Percentiles rank a stretch among this genome's conserved stretches.
Conservation (phyloP, 345 rosid genomes). For the Leavenworthia alabamica region DNA sequence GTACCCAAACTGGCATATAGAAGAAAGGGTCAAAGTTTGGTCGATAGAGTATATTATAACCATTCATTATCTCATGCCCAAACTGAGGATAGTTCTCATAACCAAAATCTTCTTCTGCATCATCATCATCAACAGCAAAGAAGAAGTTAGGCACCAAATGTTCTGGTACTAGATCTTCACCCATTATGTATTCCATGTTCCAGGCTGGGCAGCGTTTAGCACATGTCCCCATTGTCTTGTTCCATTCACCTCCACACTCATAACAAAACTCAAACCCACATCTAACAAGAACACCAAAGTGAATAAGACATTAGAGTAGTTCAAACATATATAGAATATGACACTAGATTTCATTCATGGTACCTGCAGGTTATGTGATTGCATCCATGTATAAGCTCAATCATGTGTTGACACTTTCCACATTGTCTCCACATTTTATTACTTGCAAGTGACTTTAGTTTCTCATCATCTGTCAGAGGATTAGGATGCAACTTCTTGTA, state of each 20-base stretch:
- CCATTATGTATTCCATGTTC: slow-evolving; percentile 32
- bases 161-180: background rate
- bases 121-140: slow-evolving; percentile 1
- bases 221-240: slow-evolving; percentile 33
- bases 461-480: slow-evolving; percentile 40
- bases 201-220: slow-evolving; percentile 31
- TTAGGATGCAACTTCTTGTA: slow-evolving; percentile 40
- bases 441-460: slow-evolving; percentile 40
- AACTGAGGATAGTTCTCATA: background rate
- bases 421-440: slow-evolving; percentile 49
- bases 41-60: background rate
- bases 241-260: slow-evolving; percentile 49
- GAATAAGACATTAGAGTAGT: too few species aligned
- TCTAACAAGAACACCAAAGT: slow-evolving; percentile 24
- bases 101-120: background rate
- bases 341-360: background rate
- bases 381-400: slow-evolving; percentile 51
- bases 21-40: slow-evolving; percentile 19
- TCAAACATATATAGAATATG: background rate
- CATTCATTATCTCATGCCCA: background rate
- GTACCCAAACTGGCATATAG: slow-evolving; percentile 21
- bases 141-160: background rate
- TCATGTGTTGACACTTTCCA: slow-evolving; percentile 44
- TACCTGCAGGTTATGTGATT: slow-evolving; percentile 66
- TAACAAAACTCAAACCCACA: slow-evolving; percentile 56